Percentiles rank a stretch among this genome's conserved stretches.
Conservation (phyloP, 257 asterid genomes). For the Scutellaria barbata region DNA sequence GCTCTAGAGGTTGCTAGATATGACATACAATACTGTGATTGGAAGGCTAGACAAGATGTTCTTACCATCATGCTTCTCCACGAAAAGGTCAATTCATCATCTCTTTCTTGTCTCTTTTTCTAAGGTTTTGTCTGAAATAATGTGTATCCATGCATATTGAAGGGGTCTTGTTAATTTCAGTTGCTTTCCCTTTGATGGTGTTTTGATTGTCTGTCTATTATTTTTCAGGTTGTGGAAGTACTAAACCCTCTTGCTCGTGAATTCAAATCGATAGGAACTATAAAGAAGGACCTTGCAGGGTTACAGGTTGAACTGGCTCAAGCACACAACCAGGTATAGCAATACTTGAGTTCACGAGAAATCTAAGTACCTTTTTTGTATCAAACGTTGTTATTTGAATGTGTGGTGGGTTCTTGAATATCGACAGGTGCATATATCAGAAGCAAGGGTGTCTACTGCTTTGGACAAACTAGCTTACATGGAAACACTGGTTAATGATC, state of each 20-base stretch:
- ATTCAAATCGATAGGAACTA: conserved; percentile 86
- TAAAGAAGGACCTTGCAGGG: conserved; percentile 86
- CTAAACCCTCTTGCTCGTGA: conserved; percentile 97
- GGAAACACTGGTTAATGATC: conserved; percentile 83
- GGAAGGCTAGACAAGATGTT: conserved; percentile 98
- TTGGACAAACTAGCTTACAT: conserved; percentile 89
- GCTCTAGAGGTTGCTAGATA: conserved; percentile 90
- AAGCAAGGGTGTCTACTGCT: conserved; percentile 86
- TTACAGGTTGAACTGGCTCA: conserved; percentile 73
- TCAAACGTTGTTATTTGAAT: not conserved
- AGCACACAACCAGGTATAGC: conserved; percentile 84
- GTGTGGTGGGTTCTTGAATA: conserved; percentile 29
- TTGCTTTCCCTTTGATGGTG: not conserved
- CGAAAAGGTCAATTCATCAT: conserved; percentile 63
- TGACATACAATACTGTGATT: conserved; percentile 90
- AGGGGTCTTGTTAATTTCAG: not conserved
- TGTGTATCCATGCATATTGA: not conserved
- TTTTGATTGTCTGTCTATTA: conserved; percentile 1
- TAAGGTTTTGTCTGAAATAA: not conserved
- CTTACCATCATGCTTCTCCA: conserved; percentile 90
- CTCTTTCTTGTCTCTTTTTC: not conserved
- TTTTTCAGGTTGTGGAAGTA: conserved; percentile 73
- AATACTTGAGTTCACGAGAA: not conserved
- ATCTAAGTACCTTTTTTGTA: not conserved
- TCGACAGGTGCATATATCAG: conserved; percentile 89